Evolutionary conservation across 495 filamentous ascomycete species (phyloP).

Genomic region (Aspergillus funiculosus): DNA sequence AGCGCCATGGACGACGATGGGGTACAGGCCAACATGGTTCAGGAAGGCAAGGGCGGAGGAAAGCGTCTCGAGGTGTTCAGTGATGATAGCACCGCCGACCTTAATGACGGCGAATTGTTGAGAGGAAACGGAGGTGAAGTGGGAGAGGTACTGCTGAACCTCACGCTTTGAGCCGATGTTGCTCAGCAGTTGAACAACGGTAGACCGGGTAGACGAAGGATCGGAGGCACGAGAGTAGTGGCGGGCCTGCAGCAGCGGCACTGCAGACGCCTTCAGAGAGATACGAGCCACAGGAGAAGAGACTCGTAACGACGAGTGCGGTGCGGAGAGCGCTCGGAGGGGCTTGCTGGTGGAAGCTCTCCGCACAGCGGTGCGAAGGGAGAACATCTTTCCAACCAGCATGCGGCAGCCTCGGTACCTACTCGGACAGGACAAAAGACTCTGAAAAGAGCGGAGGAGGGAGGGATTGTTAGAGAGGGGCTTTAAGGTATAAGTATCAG

Average conservation of each 20-base stretch:
- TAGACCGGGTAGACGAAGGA: slow-evolving; percentile 64
- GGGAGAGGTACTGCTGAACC: slow-evolving; percentile 95
- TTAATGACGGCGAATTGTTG: slow-evolving; percentile 99
- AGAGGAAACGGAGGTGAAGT: slow-evolving; percentile 94
- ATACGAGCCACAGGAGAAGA: slow-evolving; percentile 23
- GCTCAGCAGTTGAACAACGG: slow-evolving; percentile 89
- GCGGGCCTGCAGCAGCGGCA: slow-evolving; percentile 33
- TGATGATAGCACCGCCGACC: slow-evolving; percentile 95
- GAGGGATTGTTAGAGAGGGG: slow-evolving; percentile 7
- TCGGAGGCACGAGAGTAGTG: slow-evolving; percentile 45
- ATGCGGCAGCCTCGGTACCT: slow-evolving; percentile 46
- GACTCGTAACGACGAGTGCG: slow-evolving; percentile 31
- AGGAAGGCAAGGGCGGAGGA: slow-evolving; percentile 86
- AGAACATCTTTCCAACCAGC: slow-evolving; percentile 45
- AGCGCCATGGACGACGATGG: slow-evolving; percentile 93
- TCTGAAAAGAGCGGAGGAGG: slow-evolving; percentile 17
- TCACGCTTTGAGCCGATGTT: slow-evolving; percentile 96
- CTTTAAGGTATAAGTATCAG: background rate
- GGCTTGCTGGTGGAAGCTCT: slow-evolving; percentile 43
- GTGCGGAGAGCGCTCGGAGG: slow-evolving; percentile 45
- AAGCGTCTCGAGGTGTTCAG: slow-evolving; percentile 85
- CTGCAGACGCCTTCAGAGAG: slow-evolving; percentile 25
- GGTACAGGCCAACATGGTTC: slow-evolving; percentile 91
- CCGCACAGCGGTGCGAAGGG: slow-evolving; percentile 48
- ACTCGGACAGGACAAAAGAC: slow-evolving; percentile 16